Evolutionary conservation across 805 yeast genomes (phyloP).

Genomic region (Saccharomyces eubayanus): DNA sequence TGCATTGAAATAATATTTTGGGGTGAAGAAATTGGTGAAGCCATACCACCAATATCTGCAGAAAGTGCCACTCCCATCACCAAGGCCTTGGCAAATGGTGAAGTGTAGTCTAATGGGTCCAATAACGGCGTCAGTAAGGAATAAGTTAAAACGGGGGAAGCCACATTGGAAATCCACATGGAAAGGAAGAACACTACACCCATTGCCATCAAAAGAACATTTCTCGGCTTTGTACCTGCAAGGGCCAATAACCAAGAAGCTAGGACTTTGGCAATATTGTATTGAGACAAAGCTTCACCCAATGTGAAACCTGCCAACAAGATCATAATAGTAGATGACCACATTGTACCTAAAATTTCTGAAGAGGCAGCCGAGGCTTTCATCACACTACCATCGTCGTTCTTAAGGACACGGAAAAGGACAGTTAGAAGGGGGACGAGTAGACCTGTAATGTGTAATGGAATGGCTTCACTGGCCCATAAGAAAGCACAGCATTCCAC

Average conservation of each 20-base stretch:
- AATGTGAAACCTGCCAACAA: slow-evolving; percentile 86
- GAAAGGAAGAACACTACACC: slow-evolving; percentile 73
- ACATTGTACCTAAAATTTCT: slow-evolving; percentile 73
- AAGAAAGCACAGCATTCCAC: slow-evolving; percentile 57
- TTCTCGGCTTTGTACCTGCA: slow-evolving; percentile 78
- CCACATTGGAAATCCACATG: slow-evolving; percentile 96
- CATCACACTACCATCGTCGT: slow-evolving; percentile 46
- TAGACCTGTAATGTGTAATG: slow-evolving; percentile 84
- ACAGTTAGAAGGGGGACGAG: slow-evolving; percentile 76
- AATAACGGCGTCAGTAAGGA: slow-evolving; percentile 81
- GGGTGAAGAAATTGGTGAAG: slow-evolving; percentile 93
- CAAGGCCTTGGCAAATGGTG: slow-evolving; percentile 77
- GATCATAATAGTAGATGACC: slow-evolving; percentile 89
- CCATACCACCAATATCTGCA: slow-evolving; percentile 91
- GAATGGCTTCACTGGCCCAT: slow-evolving; percentile 95
- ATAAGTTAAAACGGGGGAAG: slow-evolving; percentile 87
- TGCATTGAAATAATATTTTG: slow-evolving; percentile 88
- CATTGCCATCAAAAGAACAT: slow-evolving; percentile 73
- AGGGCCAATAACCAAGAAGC: slow-evolving; percentile 73
- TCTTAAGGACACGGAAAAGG: slow-evolving; percentile 52
- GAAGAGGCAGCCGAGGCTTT: slow-evolving; percentile 56
- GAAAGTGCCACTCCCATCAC: slow-evolving; percentile 87
- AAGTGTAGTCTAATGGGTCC: slow-evolving; percentile 64
- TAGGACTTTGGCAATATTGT: slow-evolving; percentile 78
- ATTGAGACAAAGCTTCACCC: slow-evolving; percentile 88